Evolutionary conservation across 1,284 basidiomycete species (phyloP).

Genomic region (Puccinia novopanici): DNA sequence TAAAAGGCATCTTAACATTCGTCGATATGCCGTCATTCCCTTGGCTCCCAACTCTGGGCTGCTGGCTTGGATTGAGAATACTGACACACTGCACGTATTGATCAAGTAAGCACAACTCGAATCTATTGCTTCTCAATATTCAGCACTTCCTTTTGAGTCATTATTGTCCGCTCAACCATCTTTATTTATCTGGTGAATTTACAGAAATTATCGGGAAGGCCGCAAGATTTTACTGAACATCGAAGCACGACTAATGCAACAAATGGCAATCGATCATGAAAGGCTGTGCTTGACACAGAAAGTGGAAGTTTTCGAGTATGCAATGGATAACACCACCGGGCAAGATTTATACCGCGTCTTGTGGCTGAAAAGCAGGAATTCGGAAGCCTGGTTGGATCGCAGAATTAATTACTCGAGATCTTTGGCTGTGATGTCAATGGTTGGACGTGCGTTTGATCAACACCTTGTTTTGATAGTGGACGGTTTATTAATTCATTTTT

Average conservation of each 20-base stretch:
- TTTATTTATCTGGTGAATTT: background rate
- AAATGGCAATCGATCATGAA: constrained; percentile 99
- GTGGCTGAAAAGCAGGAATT: constrained; percentile 92
- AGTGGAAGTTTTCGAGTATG: constrained; percentile 99
- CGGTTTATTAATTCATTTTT: background rate
- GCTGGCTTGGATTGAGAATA: constrained; percentile 92
- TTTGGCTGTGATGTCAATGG: constrained; percentile 93
- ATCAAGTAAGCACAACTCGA: constrained; percentile 68
- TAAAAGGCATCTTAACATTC: constrained; percentile 93
- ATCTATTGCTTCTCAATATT: background rate
- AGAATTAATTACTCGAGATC: constrained; percentile 95
- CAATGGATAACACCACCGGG: constrained; percentile 95
- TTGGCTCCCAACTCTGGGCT: constrained; percentile 94
- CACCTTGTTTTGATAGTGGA: constrained; percentile 14
- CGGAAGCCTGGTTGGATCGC: constrained; percentile 96
- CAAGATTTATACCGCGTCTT: constrained; percentile 98
- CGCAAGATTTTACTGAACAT: constrained; percentile 96
- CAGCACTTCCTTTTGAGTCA: constrained; percentile 55
- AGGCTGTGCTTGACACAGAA: constrained; percentile 91
- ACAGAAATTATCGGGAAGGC: constrained; percentile 65
- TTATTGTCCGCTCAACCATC: background rate
- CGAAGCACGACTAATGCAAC: constrained; percentile 96
- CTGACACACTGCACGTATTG: constrained; percentile 95
- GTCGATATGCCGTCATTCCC: constrained; percentile 89
- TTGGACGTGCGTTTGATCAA: constrained; percentile 45